Percentiles rank a stretch among this genome's conserved stretches.
Evolutionary conservation across 139 green algal species (phyloP).

Genomic region (Chlamydomonas incerta): DNA sequence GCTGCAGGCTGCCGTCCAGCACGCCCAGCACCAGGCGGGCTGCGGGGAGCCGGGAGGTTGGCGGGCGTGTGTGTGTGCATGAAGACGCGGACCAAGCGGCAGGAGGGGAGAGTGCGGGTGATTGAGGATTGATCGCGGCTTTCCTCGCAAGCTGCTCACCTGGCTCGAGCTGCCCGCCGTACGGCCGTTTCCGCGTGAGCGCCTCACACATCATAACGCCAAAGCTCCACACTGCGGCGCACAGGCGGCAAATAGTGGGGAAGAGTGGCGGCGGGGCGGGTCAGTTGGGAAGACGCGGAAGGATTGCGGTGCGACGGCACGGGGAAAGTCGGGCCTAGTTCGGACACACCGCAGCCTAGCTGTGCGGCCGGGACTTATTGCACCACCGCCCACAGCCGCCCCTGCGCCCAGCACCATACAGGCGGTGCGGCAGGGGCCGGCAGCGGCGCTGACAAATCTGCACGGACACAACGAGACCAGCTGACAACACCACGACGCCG

Average conservation of each 20-base stretch:
- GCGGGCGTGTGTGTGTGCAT: neutral
- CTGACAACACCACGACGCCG: too few species aligned
- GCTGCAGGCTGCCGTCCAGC: slow-evolving; percentile 5
- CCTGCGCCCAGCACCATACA: too few species aligned
- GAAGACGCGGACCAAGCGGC: too few species aligned
- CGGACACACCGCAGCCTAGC: too few species aligned
- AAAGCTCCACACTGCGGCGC: slow-evolving; percentile 21
- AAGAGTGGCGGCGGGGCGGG: neutral
- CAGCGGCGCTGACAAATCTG: too few species aligned
- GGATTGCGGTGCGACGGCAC: neutral
- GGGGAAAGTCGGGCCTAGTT: too few species aligned
- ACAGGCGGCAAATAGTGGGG: neutral
- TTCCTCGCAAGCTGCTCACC: neutral
- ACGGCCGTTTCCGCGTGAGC: slow-evolving; percentile 10
- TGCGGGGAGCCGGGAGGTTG: neutral
- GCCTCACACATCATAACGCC: slow-evolving; percentile 18
- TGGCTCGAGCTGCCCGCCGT: neutral
- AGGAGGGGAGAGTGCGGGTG: too few species aligned
- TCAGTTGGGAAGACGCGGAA: neutral
- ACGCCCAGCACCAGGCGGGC: slow-evolving; percentile 5
- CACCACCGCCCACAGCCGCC: too few species aligned
- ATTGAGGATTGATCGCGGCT: too few species aligned
- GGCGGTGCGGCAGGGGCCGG: too few species aligned
- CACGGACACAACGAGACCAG: too few species aligned
- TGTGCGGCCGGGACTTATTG: too few species aligned